Percentiles rank a stretch among this genome's conserved stretches.
These are phyloP conservation scores for Chlorella sp. DNA, from an alignment of 139 green algal genomes.

Conservation along the genomic window DNA sequence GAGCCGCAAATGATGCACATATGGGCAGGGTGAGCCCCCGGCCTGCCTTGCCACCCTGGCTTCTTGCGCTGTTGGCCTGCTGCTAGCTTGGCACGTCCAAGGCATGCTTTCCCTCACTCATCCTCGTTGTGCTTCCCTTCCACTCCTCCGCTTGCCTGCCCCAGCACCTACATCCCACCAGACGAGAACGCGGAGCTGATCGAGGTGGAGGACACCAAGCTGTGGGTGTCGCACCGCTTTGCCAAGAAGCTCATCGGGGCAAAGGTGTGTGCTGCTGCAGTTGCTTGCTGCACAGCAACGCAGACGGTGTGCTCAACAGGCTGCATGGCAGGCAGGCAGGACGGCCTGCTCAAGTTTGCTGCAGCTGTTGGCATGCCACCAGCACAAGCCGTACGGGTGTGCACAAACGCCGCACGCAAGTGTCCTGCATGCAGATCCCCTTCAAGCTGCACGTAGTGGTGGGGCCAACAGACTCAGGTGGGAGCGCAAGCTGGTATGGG, in stretches of 20 bases:
- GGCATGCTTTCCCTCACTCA: too few species aligned
- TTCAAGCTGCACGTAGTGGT: constrained; percentile 48
- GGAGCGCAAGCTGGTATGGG: too few species aligned
- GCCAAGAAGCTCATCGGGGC: constrained; percentile 27
- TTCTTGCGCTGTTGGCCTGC: too few species aligned
- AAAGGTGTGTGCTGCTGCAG: constrained; percentile 17
- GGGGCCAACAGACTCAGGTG: constrained; percentile 28
- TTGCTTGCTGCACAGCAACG: background rate
- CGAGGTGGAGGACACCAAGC: constrained; percentile 46
- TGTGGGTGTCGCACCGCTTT: constrained; percentile 45
- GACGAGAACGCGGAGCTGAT: constrained; percentile 44
- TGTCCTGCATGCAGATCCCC: constrained; percentile 5
- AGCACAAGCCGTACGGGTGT: too few species aligned
- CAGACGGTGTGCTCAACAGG: background rate
- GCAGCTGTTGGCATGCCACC: too few species aligned
- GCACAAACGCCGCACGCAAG: too few species aligned
- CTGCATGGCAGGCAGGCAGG: too few species aligned
- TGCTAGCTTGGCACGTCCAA: too few species aligned
- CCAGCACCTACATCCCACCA: constrained; percentile 26
- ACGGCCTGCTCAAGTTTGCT: too few species aligned
- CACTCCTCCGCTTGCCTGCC: too few species aligned
- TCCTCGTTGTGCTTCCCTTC: too few species aligned
- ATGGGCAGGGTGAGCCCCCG: constrained; percentile 33
- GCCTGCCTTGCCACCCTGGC: too few species aligned
- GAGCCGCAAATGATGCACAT: constrained; percentile 44